phyloP scores from a whole-genome alignment of 306 rosid genomes.

The Boehmeria nivea region DNA sequence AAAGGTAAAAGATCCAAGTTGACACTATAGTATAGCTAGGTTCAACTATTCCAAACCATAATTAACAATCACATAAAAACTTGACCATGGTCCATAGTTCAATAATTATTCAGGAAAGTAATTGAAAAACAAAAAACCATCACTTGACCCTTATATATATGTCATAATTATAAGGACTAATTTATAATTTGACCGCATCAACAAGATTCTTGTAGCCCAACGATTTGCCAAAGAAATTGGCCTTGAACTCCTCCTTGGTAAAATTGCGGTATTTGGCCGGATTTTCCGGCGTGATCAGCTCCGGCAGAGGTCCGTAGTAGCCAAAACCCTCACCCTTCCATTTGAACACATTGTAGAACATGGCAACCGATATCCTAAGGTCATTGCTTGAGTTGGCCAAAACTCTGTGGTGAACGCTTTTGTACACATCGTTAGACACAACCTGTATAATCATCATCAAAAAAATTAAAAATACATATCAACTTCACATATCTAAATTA shows the following conservation, averaged over 20 bases:
- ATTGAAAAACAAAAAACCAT: too few species aligned
- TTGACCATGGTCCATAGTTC: too few species aligned
- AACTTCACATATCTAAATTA: too few species aligned
- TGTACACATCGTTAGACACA: neutral
- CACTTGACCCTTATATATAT: too few species aligned
- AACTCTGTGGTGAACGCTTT: neutral
- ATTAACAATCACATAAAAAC: too few species aligned
- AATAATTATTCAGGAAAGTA: too few species aligned
- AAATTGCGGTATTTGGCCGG: neutral
- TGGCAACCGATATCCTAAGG: neutral
- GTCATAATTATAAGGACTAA: too few species aligned
- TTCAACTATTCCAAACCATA: too few species aligned
- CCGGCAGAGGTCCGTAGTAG: neutral
- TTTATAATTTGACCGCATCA: neutral
- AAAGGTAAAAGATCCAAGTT: too few species aligned
- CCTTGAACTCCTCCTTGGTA: neutral
- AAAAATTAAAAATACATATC: neutral
- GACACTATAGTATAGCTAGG: too few species aligned
- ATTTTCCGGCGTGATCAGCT: neutral
- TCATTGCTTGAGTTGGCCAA: constrained; percentile 1
- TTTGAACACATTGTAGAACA: neutral
- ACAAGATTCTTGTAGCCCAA: constrained; percentile 1
- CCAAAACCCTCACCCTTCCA: neutral
- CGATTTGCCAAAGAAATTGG: neutral
- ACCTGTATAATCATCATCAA: neutral